These are phyloP conservation scores for Neoascochyta sp. DNA, from an alignment of 2,329 filamentous ascomycete genomes.

Conservation along the genomic window DNA sequence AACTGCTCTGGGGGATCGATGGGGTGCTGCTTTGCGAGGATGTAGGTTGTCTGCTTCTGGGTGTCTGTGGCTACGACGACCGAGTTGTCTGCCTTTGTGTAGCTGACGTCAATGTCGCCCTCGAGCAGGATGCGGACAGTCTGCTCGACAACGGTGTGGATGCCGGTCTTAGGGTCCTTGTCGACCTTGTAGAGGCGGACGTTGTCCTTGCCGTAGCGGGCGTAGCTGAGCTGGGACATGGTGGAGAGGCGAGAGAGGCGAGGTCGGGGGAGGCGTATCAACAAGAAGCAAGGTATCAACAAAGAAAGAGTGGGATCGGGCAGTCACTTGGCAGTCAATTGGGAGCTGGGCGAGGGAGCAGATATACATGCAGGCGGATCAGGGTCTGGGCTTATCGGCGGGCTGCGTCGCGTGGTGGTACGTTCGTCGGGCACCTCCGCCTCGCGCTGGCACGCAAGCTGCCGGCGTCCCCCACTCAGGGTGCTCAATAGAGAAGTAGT, in stretches of 20 bases:
- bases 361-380: no score
- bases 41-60: conserved; percentile 90
- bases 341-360: conserved; percentile 9
- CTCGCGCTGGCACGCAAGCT: no score
- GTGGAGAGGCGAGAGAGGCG: conserved; percentile 9
- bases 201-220: conserved; percentile 93
- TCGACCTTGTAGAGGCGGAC: conserved; percentile 96
- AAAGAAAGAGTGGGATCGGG: conserved; percentile 1
- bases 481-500: no score
- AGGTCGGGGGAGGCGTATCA: not conserved
- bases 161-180: conserved; percentile 68
- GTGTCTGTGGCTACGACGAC: conserved; percentile 95
- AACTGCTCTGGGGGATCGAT: conserved; percentile 92
- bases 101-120: conserved; percentile 86
- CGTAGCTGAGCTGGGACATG: conserved; percentile 52
- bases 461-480: no score
- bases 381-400: no score
- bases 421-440: no score
- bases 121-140: conserved; percentile 90
- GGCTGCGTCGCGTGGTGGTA: no score
- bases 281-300: not conserved
- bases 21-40: conserved; percentile 89
- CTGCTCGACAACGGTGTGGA: conserved; percentile 89
- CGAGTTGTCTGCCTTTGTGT: conserved; percentile 90
- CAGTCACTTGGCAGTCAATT: conserved; percentile 3